Evolutionary conservation across 768 basidiomycete genomes (phyloP), one percentile per base, ranked within the genome.

Genomic region (Dendrothele bispora): DNA sequence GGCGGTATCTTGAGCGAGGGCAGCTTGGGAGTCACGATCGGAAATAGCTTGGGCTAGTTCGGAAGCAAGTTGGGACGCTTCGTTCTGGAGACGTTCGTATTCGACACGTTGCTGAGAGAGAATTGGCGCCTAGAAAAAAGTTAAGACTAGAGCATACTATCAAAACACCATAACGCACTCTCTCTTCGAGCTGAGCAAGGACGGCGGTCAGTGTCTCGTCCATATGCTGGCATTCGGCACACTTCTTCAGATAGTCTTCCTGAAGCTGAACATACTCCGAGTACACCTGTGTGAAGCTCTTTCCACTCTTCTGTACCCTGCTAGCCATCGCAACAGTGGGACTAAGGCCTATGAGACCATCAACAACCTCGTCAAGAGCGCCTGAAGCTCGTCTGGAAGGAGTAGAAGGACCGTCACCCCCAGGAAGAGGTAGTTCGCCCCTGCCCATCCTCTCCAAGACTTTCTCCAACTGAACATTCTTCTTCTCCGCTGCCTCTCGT

Each of bases 271-370:
- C 84, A 55, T 91, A 91, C 60, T 97, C 92, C 14, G 88, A 79
- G 62, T 97, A 98, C 18, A 98, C 86, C 59, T 97, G 90, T 0
- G 95, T 95, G 69, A 95, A 95, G 1, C 88, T 89, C 75, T 89
- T 90, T 24, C 90, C 91, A 22, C 74, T 80, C 63, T 81, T 83
- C 69, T 94, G 92, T 18, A 86, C 80, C 52, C 76, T 82, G 67
- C 84, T 84, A 6, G 86, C 91, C 72, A 95, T 83, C 4, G 88
- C 86, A 11, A 95, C 88, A 1, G 94, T 91, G 2, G 95, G 92
- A 59, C 90, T 93, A 15, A 94, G 69, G 36, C 84, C 81, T 60
- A 87, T 69, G 69, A 84, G 79, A 7, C 77, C 75, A 30, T 84
- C 79, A 22, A 70, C 63, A 11, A 72, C 55, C n/a, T 70, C 46